Conservation (phyloP, 2,329 filamentous ascomycete genomes). For the Penicillium sp. region DNA sequence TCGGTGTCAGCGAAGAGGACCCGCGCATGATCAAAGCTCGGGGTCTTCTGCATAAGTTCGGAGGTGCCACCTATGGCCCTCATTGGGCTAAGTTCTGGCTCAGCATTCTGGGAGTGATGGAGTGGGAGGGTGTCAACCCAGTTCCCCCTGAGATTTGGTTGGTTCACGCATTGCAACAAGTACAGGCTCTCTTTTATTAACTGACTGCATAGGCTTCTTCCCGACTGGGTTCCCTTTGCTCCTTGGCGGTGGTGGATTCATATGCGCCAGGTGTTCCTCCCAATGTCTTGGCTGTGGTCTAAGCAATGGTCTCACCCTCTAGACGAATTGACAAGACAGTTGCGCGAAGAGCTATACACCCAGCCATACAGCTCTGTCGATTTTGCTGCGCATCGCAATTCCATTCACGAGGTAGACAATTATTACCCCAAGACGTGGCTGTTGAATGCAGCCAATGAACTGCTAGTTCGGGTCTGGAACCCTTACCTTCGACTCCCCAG, state of each 20-base stretch:
- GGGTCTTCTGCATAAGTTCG: slow-evolving; percentile 76
- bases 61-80: slow-evolving; percentile 77
- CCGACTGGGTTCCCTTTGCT: slow-evolving; percentile 84
- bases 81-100: slow-evolving; percentile 99
- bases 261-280: slow-evolving; percentile 91
- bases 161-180: slow-evolving; percentile 17
- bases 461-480: slow-evolving; percentile 76
- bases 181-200: slow-evolving; percentile 10
- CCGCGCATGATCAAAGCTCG: slow-evolving; percentile 83
- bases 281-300: slow-evolving; percentile 89
- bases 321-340: slow-evolving; percentile 68
- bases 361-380: slow-evolving; percentile 75
- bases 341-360: slow-evolving; percentile 80
- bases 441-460: slow-evolving; percentile 74
- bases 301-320: slow-evolving; percentile 75
- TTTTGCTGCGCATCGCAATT: slow-evolving; percentile 77
- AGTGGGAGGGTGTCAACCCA: slow-evolving; percentile 94
- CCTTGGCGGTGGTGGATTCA: slow-evolving; percentile 99
- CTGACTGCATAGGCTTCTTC: slow-evolving; percentile 59
- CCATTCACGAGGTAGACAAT: slow-evolving; percentile 76
- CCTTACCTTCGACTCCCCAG: slow-evolving; percentile 69
- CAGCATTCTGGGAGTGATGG: slow-evolving; percentile 73
- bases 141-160: slow-evolving; percentile 89
- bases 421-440: slow-evolving; percentile 91
- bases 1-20: slow-evolving; percentile 82